These are phyloP conservation scores for Suillus spraguei DNA, from an alignment of 768 basidiomycete genomes.

Conservation along the genomic window DNA sequence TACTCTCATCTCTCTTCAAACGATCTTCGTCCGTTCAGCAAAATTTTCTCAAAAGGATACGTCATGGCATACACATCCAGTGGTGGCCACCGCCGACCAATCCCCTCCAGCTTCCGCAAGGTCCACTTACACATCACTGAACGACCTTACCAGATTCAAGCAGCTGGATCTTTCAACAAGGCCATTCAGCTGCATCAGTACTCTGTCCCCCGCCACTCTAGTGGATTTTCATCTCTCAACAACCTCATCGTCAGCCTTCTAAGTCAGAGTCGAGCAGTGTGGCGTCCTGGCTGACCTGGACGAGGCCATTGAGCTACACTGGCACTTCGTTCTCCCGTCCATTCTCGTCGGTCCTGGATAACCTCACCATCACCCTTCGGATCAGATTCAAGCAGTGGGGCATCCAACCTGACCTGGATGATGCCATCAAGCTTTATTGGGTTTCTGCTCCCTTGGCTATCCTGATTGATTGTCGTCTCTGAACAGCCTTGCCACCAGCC, in stretches of 20 bases:
- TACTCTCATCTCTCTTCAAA: too few species aligned
- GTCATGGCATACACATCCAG: neutral
- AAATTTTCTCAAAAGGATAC: neutral
- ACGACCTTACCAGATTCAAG: too few species aligned
- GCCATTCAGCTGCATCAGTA: too few species aligned
- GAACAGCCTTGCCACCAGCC: neutral
- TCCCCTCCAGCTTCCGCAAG: neutral
- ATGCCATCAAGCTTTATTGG: neutral
- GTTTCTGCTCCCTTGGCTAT: too few species aligned
- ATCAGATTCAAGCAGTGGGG: neutral
- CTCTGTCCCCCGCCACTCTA: neutral
- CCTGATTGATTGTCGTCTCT: too few species aligned
- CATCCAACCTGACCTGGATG: neutral
- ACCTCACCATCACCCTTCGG: neutral
- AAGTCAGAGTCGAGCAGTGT: too few species aligned
- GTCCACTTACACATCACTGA: too few species aligned
- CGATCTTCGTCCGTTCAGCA: neutral
- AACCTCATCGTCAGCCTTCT: too few species aligned
- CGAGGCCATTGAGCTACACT: too few species aligned
- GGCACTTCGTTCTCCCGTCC: too few species aligned
- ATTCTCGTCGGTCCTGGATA: too few species aligned
- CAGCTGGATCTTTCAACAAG: constrained; percentile 12
- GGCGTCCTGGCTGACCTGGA: too few species aligned
- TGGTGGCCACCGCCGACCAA: neutral
- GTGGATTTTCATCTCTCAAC: neutral